Conservation (phyloP, 1,139 yeast species). For the Geotrichum phurueaensis region DNA sequence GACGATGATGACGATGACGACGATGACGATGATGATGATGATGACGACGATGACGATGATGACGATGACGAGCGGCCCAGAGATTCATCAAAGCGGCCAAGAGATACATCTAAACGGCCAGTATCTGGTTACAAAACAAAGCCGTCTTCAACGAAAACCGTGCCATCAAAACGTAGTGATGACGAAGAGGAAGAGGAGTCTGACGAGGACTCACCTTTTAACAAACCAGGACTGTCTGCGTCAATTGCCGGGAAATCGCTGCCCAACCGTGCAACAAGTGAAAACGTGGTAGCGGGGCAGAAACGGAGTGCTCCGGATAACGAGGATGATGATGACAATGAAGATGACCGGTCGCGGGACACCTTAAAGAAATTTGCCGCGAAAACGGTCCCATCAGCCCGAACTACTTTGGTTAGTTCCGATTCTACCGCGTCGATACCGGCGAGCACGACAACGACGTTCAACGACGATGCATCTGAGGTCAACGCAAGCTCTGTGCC, state of each 20-base stretch:
- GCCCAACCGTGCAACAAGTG: constrained; percentile 4
- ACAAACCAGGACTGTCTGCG: neutral
- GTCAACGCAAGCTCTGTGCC: neutral
- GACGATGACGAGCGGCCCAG: constrained; percentile 13
- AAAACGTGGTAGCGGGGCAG: constrained; percentile 8
- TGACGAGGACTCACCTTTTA: constrained; percentile 14
- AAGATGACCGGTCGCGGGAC: neutral
- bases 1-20: constrained; percentile 25
- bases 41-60: constrained; percentile 8
- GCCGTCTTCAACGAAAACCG: neutral
- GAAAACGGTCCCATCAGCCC: neutral
- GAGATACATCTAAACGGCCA: constrained; percentile 12
- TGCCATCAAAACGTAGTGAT: neutral
- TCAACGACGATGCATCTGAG: constrained; percentile 14
- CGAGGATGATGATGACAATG: neutral
- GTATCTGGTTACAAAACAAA: constrained; percentile 12
- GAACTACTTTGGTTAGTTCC: neutral
- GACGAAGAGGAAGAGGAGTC: constrained; percentile 13
- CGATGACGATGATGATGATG: constrained; percentile 21
- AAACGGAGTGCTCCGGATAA: neutral
- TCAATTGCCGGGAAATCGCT: neutral
- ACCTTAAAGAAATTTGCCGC: neutral
- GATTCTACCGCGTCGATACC: neutral
- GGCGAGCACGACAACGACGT: neutral
- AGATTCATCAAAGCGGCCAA: constrained; percentile 1